Base-by-base conservation (phyloP, 306 rosid genomes). In the Vigna angularis region DNA sequence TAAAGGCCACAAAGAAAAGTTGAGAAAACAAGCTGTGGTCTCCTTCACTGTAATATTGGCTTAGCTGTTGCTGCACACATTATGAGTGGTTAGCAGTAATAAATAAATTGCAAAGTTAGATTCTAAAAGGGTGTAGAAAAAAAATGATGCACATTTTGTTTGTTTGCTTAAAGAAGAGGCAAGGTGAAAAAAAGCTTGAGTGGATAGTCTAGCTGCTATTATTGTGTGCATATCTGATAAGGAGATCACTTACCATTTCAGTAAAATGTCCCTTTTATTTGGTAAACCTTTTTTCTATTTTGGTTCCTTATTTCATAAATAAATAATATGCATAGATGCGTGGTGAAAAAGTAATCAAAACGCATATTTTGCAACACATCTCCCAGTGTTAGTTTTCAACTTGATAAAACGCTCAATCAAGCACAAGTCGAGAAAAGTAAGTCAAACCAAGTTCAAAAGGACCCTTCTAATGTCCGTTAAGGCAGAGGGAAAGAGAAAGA, bases 221-320 rank as follows among this genome's bases (percentile, higher is more conserved):
- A 55, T 70, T 82, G 74, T 76, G 86, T 86, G 93, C 89, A 74
- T 65, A 80, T 84, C 83, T 50, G 81, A 84, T 83, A 34, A 58
- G 88, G 86, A 86, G 74, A 65, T 83, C 85, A 83, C 85, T 72
- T 52, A 16, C 8, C 55, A 24, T 82, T 40, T 58, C 28, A 48
- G 26, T 74, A 63, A 36, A 51, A 48, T 75, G 30, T 58, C 52
- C 32, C 66, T 15, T 34, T 38, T 8, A 17, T 17, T 64, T 17
- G 16, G 20, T 36, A 9, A 64, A 9, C 7, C 7, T 36, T 36
- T 36, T 63, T 64, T 17, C 44, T 63, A 63, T 63, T 17, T 36
- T 9, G 17, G 4, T 16, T 64, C 5, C 26, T 26, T 58, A 2
- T 64, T 64, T 16, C 38, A 9, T 4, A 64, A 34, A 9, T 4